Base-by-base conservation (phyloP, 352 stramenopile genomes). In the Phytophthora melonis region DNA sequence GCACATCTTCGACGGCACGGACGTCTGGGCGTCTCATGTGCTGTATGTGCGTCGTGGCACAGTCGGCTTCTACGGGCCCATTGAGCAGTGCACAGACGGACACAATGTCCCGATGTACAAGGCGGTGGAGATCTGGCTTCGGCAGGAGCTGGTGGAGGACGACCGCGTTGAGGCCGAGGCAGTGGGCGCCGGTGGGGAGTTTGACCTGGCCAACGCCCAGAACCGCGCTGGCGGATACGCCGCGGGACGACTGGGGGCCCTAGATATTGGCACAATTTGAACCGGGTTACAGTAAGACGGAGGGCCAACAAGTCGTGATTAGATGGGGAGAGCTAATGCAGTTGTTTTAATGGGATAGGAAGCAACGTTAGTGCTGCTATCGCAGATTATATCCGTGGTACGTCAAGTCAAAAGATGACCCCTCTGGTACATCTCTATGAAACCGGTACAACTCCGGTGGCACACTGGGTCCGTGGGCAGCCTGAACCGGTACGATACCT, bases 1-100 rank as follows among this genome's bases (percentile, higher is more conserved):
- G 14, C 97, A 99, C 83, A 99, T 99, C 64, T 99, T 99, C 81
- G 98, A 99, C 78, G 97, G 97, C 52, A 93, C 99, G 58, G 97
- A 99, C 72, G 86, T 97, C 18, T 99, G 97, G 97, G 96, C 94
- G 10, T 92, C 97, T 0, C 91, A 99, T 81, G 83, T 99, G 30
- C 87, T 98, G 45, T 99, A 98, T 77, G 81, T 99, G 30, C 83
- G 83, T 43, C 74, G 78, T 6, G 86, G 86, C 9, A 77, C 67
- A 0, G 68, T 95, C 14, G 82, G 84, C 3, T 94, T 84, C 73
- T 84, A 86, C 58, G 87, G 84, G 2, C 53, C 82, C 9, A 87
- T 82, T 89, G 91, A 78, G 43, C 89, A 83, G 52, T 98, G 83
- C 81, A 97, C 67, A 78, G 93, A 79, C 6, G 89, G 88, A 27